Evolutionary conservation across 2,329 filamentous ascomycete species (phyloP), one percentile per base, ranked within the genome.

Genomic region (Colletotrichum magnum): DNA sequence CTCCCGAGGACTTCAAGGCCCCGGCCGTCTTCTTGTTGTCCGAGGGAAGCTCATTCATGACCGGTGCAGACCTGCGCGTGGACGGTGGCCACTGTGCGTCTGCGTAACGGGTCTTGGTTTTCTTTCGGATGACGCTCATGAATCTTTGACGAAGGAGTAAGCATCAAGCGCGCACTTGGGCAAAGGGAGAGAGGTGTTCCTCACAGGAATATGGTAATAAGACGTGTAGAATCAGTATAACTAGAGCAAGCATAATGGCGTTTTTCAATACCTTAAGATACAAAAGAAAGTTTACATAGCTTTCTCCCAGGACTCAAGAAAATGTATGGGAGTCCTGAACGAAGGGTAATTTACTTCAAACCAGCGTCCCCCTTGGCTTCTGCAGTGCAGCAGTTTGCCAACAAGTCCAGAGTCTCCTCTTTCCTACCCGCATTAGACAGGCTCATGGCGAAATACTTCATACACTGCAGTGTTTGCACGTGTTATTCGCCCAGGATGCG

Each of bases 1-100:
- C 79, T 7, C 86, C 87, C 0, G 86, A 89, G 71, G 88, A 90
- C 71, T 89, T 89, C 74, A 85, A 88, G 68, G 87, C 87, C 0
- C 84, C 85, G 0, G 85, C 85, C 2, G 80, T 90, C 7, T 90
- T 89, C 73, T 79, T 89, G 57, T 72, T 89, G n/a, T 86, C 86
- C 15, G 83, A 87, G 70, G 87, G 87, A 0, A 88, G 86, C 71
- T 82, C 81, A 1, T 90, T 87, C 73, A 88, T 90, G 82, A 89
- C 88, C 0, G 88, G 87, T 0, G 82, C 84, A 13, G 86, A 88
- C 52, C 72, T 90, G 71, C 75, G 87, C 16, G 86, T 90, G 43
- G 88, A 90, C 74, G 88, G 88, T 58, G 88, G 88, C 1, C 88
- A 90, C 74, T 81, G 79, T 26, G 79, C 79, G 0, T 81, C 79